Percentiles rank a stretch among this genome's conserved stretches.
phyloP scores from a whole-genome alignment of 495 filamentous ascomycete genomes.

The Articulospora tetracladia region DNA sequence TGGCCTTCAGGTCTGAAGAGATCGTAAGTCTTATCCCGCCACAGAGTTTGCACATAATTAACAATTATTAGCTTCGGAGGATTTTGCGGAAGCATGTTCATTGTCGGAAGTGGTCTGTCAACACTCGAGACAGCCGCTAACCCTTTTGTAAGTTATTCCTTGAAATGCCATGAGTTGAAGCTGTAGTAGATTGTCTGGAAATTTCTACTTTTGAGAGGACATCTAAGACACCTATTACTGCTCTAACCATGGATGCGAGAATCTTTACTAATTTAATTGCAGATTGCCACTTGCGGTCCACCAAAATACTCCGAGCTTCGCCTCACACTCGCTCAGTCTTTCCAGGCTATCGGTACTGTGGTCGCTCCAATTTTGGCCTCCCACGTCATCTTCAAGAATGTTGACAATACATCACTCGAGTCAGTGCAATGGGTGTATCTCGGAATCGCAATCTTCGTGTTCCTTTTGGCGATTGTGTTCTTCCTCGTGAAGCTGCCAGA shows the following conservation, averaged over 20 bases:
- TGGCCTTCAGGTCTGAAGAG: constrained; percentile 54
- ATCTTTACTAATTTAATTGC: too few relatives aligned
- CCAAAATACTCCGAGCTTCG: constrained; percentile 65
- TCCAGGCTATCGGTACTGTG: constrained; percentile 63
- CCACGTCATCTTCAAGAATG: constrained; percentile 62
- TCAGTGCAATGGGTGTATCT: constrained; percentile 76
- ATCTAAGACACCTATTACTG: too few relatives aligned
- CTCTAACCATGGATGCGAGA: too few relatives aligned
- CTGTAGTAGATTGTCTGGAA: too few relatives aligned
- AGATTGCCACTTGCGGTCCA: constrained; percentile 57
- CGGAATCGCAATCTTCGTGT: constrained; percentile 67
- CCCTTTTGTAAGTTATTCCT: too few relatives aligned
- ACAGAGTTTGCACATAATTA: neutral
- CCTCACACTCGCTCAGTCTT: constrained; percentile 62
- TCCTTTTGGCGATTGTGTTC: constrained; percentile 60
- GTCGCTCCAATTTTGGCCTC: constrained; percentile 64
- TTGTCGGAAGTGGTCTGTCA: constrained; percentile 65
- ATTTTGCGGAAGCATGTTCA: constrained; percentile 66
- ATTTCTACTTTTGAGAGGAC: too few relatives aligned
- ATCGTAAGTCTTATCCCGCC: constrained; percentile 28
- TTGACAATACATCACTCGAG: constrained; percentile 44
- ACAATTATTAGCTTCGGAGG: constrained; percentile 49
- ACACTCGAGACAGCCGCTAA: constrained; percentile 73
- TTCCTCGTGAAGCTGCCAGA: constrained; percentile 63
- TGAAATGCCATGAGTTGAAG: too few relatives aligned